Base-by-base conservation (phyloP, 75 land plant genomes). In the Sequoia sempervirens region DNA sequence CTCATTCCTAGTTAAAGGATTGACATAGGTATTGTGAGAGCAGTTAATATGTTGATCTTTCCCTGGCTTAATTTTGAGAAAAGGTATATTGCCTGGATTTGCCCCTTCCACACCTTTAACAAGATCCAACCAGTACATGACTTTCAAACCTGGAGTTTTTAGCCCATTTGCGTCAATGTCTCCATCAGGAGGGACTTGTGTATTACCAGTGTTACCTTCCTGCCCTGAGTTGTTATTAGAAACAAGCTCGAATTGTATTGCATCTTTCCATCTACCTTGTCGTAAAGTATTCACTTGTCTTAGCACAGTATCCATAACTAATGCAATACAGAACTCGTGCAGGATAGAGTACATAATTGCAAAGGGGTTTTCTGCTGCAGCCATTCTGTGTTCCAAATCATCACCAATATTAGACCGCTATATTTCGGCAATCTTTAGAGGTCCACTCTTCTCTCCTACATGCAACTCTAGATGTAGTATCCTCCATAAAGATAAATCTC, bases 201-300 rank as follows among this genome's bases (percentile, higher is more conserved):
- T n/a, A n/a, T n/a, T n/a, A n/a, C n/a, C n/a, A n/a, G 90, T 70
- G 87, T 79, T 89, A 13, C 84, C 90, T 78, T 89, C 96, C 75
- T 87, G 90, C 20, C 89, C 93, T 38, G 66, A 13, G 79, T 53
- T 84, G 17, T 89, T 85, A 82, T 95, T 96, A 84, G 94, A 88
- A 80, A 95, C 88, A 96, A 93, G 23, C n/a, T n/a, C n/a, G n/a
- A n/a, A n/a, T n/a, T 92, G 91, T 40, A 98, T 96, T 46, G 95
- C 98, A 91, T 96, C 98, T 88, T 87, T 94, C 99, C 99, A 98
- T 82, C 99, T 90, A 37, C 98, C 98, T 53, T 84, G n/a, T n/a
- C n/a, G n/a, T n/a, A n/a, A n/a, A n/a, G n/a, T n/a, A n/a, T n/a
- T n/a, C n/a, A n/a, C n/a, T n/a, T n/a, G n/a, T n/a, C n/a, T n/a